Evolutionary conservation across 2,329 filamentous ascomycete species (phyloP).

Genomic region (Lecanosticta acicola): DNA sequence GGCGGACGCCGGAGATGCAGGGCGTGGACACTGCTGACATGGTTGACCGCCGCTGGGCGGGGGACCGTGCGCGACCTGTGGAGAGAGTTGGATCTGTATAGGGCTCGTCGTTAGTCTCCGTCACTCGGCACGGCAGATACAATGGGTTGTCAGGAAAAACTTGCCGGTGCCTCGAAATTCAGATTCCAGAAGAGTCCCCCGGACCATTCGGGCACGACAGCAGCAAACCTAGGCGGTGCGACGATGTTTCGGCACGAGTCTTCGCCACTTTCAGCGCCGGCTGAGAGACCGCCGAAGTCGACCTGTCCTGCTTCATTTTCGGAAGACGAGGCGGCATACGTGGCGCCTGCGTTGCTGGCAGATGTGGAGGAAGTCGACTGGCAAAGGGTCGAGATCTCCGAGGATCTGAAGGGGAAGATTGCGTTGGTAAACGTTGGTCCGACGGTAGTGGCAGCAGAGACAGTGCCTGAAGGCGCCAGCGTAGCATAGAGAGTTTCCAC

Average conservation of each 20-base stretch:
- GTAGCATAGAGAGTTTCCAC: slow-evolving; percentile 13
- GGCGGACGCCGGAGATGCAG: slow-evolving; percentile 1
- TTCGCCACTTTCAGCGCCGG: not conserved
- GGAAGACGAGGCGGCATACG: not conserved
- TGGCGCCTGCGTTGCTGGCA: not conserved
- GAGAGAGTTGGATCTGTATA: slow-evolving; percentile 2
- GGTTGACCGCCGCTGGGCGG: not conserved
- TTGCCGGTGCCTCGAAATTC: slow-evolving; percentile 3
- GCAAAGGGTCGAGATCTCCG: slow-evolving; percentile 22
- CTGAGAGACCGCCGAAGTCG: not conserved
- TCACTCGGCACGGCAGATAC: too few relatives aligned
- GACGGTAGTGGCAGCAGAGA: slow-evolving; percentile 8
- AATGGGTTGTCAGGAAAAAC: not conserved
- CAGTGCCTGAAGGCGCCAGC: slow-evolving; percentile 2
- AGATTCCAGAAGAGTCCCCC: slow-evolving; percentile 4
- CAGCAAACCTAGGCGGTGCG: slow-evolving; percentile 3
- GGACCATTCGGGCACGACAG: slow-evolving; percentile 3
- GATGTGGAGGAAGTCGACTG: not conserved
- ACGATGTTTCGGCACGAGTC: slow-evolving; percentile 1
- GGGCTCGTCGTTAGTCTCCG: too few relatives aligned
- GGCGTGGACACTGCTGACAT: not conserved
- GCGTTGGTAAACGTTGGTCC: slow-evolving; percentile 23
- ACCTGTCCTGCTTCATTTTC: not conserved
- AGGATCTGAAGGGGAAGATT: slow-evolving; percentile 21
- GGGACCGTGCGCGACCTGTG: not conserved